phyloP scores from a whole-genome alignment of 139 green algal genomes.

The Deuterostichococcus epilithicus region DNA sequence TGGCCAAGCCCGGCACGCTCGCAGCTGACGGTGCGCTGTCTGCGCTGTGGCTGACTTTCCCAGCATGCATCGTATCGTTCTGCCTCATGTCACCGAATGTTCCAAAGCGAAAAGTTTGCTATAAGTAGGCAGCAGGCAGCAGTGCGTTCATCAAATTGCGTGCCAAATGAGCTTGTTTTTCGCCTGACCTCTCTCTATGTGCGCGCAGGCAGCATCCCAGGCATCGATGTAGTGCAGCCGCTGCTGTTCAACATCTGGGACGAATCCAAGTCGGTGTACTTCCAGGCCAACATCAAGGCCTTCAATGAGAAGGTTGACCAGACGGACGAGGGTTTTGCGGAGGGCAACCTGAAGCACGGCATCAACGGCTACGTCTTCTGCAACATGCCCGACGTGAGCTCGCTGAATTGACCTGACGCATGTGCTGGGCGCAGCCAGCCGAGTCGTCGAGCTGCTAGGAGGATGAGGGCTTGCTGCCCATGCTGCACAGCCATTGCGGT shows the following conservation, averaged over 20 bases:
- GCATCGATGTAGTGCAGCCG: constrained; percentile 2
- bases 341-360: constrained; percentile 43
- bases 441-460: too few species aligned
- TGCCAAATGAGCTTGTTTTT: too few species aligned
- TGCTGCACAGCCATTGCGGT: too few species aligned
- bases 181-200: not conserved
- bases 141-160: too few species aligned
- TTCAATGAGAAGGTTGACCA: constrained; percentile 9
- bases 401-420: not conserved
- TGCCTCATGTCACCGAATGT: too few species aligned
- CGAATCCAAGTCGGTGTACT: not conserved
- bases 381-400: constrained; percentile 35
- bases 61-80: too few species aligned
- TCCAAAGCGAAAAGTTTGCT: too few species aligned
- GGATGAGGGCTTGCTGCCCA: too few species aligned
- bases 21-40: not conserved
- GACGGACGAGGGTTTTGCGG: constrained; percentile 2
- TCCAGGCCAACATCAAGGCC: constrained; percentile 1
- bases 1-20: constrained; percentile 15
- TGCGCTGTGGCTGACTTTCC: too few species aligned
- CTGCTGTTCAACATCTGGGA: constrained; percentile 1
- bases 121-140: too few species aligned
- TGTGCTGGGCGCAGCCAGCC: not conserved
- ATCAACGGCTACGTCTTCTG: constrained; percentile 55
- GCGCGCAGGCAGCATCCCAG: not conserved